These are phyloP conservation scores for sorghum (Sorghum bicolor) DNA, from an alignment of 176 grass and related monocot species.

Conservation along the genomic window Sorghum_bicolor_NCBIv3 NC_012878.2:73001-73500, in stretches of 20 bases:
- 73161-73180: neutral
- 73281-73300: neutral
- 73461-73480: neutral
- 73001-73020: too few relatives aligned
- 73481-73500: neutral
- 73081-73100: too few relatives aligned
- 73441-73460: neutral
- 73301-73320: neutral
- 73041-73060: too few relatives aligned
- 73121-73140: too few relatives aligned
- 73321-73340: neutral
- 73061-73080: too few relatives aligned
- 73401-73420: neutral
- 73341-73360: neutral
- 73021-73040: too few relatives aligned
- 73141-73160: too few relatives aligned
- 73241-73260: neutral
- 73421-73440: neutral
- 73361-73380: neutral
- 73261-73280: neutral
- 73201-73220: neutral
- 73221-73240: neutral
- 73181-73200: neutral
- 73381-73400: neutral
- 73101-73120: too few relatives aligned